Base-by-base conservation (phyloP, 192 early-diverging fungal species). In the Tieghemiomyces parasiticus region DNA sequence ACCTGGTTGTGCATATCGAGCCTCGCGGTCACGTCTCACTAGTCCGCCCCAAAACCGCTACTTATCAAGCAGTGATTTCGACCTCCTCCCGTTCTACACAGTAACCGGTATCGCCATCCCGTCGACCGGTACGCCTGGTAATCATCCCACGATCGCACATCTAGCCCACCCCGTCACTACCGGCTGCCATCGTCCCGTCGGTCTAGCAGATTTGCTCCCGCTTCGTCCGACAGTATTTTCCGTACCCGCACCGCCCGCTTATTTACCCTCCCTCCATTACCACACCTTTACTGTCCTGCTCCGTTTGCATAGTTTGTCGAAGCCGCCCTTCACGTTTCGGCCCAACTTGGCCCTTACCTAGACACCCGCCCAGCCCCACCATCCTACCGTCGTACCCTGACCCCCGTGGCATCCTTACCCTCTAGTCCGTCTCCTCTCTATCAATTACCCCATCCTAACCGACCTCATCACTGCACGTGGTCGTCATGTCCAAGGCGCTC, bases 401-500 rank as follows among this genome's bases (percentile, higher is more conserved):
- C 38, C 6, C 16, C 38, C 38, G 8, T 16, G 16, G 6, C 38
- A 10, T 10, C 8, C 38, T 42, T 42, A 42, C 16, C 6, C 38
- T 16, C 38, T 42, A 16, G 38, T 6, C 38, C 8, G 8, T 16
- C 38, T 10, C 38, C 6, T 42, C 38, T 42, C 38, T n/a, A n/a
- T n/a, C n/a, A n/a, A n/a, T n/a, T n/a, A n/a, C n/a, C n/a, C n/a
- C n/a, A n/a, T n/a, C n/a, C n/a, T n/a, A n/a, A n/a, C n/a, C n/a
- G n/a, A 42, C 38, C 6, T 6, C 16, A 16, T 6, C 38, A 42
- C 16, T 42, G 16, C 6, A 6, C 38, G 26, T 52, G 26, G 13
- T 28, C 19, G 8, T 25, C 50, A 52, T 52, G 50, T 52, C 50
- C 13, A 52, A 52, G 30, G 30, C 50, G 2, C 50, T 52, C 26